Base-by-base conservation (phyloP, 106 monocot genomes). In the Acorus calamus region DNA sequence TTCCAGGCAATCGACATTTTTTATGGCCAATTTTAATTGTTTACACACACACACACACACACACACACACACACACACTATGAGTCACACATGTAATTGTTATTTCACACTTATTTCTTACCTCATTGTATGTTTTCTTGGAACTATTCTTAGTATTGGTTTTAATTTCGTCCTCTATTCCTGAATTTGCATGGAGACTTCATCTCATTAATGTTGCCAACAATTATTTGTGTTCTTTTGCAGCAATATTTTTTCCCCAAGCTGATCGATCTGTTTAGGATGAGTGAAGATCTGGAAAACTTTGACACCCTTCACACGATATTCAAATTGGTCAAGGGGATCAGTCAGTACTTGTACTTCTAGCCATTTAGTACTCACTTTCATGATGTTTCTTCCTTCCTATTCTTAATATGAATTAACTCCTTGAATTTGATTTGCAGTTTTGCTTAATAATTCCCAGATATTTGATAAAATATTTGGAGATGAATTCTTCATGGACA, bases 231-330 rank as follows among this genome's bases (percentile, higher is more conserved):
- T 14, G 10, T 10, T 51, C 12, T 28, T 4, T 48, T 87, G 69
- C 86, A 94, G 94, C 76, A 74, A 62, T 79, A 82, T 0, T 94
- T 94, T 78, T 84, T 94, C 54, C 82, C 86, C 2, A 90, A 84
- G 69, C 69, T 94, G 49, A 50, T 94, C 64, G 80, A 90, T 53
- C 61, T 90, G 5, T 94, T 94, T 78, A 74, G 69, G 64, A 84
- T 80, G 77, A 73, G 77, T 63, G 90, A 90, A 72, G 84, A 82
- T 48, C 60, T 90, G 65, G 82, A 79, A 41, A 84, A 94, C 61
- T 71, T 82, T 66, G 87, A 94, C 60, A 73, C 70, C 48, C 87
- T 94, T 46, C 82, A 84, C 70, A 74, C 87, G 80, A 87, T 90
- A 71, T 94, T 76, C 68, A 89, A 78, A 76, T 74, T 94, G 63